These are phyloP conservation scores for Globisporangium mamillatum DNA, from an alignment of 352 stramenopile species.

Conservation along the genomic window DNA sequence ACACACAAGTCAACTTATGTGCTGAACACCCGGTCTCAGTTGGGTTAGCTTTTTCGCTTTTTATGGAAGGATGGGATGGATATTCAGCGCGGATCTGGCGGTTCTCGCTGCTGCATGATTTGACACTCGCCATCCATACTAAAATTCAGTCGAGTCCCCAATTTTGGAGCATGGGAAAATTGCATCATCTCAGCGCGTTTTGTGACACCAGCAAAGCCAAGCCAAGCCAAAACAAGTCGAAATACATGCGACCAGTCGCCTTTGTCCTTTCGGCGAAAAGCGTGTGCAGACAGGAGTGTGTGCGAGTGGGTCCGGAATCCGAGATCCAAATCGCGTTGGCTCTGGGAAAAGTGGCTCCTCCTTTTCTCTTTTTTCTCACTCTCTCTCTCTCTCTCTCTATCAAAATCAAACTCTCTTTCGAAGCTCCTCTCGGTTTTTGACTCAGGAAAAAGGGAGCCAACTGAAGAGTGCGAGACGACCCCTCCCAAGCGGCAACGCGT, in stretches of 20 bases:
- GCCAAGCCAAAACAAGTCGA: not conserved
- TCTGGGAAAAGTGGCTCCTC: conserved; percentile 12
- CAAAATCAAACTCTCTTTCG: conserved; percentile 4
- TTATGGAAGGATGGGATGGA: not conserved
- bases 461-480: not conserved
- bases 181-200: not conserved
- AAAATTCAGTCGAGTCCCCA: not conserved
- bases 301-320: not conserved
- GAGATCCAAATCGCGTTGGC: not conserved
- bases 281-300: not conserved
- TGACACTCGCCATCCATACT: not conserved
- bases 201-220: not conserved
- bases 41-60: not conserved
- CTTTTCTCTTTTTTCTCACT: conserved; percentile 3
- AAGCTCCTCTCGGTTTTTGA: not conserved
- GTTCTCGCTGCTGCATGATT: not conserved
- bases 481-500: not conserved
- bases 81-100: not conserved
- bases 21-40: not conserved
- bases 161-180: not conserved
- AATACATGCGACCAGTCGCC: not conserved
- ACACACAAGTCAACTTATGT: not conserved
- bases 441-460: not conserved
- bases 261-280: not conserved
- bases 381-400: not conserved